A percentile compares a stretch with the other conserved stretches of the same genome.
Conservation (phyloP, 768 basidiomycete species). For the Tricholoma sp. region DNA sequence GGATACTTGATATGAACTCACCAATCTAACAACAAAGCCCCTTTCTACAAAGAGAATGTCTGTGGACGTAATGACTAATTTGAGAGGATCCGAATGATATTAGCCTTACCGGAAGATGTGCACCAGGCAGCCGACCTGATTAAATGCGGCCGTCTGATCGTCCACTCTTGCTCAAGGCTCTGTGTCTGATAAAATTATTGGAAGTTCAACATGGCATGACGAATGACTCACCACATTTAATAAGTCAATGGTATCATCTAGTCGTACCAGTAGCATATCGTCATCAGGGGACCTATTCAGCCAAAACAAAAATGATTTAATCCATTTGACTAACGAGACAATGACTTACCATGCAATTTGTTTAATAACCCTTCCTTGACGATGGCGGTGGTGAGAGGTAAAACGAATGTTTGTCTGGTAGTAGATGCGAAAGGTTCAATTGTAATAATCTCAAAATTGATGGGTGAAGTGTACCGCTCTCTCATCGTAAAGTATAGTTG, state of each 20-base stretch:
- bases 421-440: background rate
- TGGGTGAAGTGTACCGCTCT: background rate
- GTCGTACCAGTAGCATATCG: conserved; percentile 5
- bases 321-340: background rate
- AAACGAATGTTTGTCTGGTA: background rate
- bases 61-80: background rate
- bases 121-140: conserved; percentile 10
- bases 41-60: conserved; percentile 10
- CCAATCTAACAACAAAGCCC: conserved; percentile 10
- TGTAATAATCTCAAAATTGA: background rate
- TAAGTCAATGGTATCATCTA: conserved; percentile 9
- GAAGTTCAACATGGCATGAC: background rate
- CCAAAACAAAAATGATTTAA: background rate
- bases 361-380: background rate
- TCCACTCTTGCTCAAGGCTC: background rate
- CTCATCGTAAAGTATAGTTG: conserved; percentile 2
- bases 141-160: conserved; percentile 6
- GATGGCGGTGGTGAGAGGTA: background rate
- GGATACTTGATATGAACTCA: background rate
- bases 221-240: conserved; percentile 1
- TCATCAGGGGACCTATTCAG: conserved; percentile 5
- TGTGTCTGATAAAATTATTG: background rate
- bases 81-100: background rate
- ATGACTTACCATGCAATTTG: conserved; percentile 10
- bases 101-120: background rate